Percentiles rank a stretch among this genome's conserved stretches.
These are phyloP conservation scores for Neofusicoccum cordaticola DNA, from an alignment of 2,329 filamentous ascomycete species.

Conservation along the genomic window DNA sequence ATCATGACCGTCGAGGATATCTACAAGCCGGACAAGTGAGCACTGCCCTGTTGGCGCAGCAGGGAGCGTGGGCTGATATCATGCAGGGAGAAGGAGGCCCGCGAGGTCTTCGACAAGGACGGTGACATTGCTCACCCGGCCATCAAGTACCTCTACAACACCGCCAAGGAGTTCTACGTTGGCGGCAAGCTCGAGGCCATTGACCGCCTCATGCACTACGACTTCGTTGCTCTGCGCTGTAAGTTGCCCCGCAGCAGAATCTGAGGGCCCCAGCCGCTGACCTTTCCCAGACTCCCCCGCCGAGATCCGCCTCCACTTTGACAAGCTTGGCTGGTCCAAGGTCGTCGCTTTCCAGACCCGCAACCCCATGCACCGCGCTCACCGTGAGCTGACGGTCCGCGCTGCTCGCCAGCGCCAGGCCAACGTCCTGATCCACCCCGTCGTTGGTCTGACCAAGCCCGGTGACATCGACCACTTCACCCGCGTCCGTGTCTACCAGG, in stretches of 20 bases:
- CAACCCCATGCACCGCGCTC: conserved; percentile 98
- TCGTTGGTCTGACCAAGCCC: conserved; percentile 97
- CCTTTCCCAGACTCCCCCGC: conserved; percentile 71
- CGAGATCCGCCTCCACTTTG: conserved; percentile 93
- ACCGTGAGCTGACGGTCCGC: conserved; percentile 95
- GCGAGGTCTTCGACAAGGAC: conserved; percentile 76
- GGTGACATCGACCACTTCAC: conserved; percentile 99
- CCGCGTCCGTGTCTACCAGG: conserved; percentile 97
- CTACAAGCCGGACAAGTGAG: conserved; percentile 92
- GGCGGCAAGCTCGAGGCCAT: conserved; percentile 95
- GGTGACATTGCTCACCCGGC: conserved; percentile 90
- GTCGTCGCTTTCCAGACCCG: conserved; percentile 97
- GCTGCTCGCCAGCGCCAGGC: conserved; percentile 93
- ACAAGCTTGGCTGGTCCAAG: conserved; percentile 97
- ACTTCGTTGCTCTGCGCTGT: conserved; percentile 91
- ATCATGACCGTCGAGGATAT: conserved; percentile 95
- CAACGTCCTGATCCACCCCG: conserved; percentile 98
- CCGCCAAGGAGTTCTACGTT: conserved; percentile 83
- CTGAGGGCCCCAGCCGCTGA: conserved; percentile 1
- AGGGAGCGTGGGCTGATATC: conserved; percentile 25
- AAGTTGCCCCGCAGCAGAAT: conserved; percentile 52
- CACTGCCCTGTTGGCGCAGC: conserved; percentile 12
- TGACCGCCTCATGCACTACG: conserved; percentile 95
- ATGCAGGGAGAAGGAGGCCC: conserved; percentile 76
- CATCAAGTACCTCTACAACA: conserved; percentile 81